A percentile compares a stretch with the other conserved stretches of the same genome.
Conservation (phyloP, 83 land plant genomes). For the Picea abies region DNA sequence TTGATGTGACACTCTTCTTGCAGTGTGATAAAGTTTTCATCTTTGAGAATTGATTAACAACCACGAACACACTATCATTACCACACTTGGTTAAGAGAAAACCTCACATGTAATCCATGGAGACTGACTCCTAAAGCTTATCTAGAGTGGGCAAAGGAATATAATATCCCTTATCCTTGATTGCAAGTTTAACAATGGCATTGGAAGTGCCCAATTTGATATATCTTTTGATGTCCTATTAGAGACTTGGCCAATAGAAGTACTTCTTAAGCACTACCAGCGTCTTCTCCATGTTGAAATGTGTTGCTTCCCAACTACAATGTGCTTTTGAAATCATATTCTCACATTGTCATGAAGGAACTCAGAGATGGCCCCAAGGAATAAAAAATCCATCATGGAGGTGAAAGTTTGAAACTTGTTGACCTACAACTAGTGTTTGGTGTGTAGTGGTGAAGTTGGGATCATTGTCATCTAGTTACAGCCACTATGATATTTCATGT, state of each 20-base stretch:
- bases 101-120: neutral
- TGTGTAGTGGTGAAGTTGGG: too few relatives aligned
- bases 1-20: neutral
- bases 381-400: neutral
- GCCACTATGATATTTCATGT: too few relatives aligned
- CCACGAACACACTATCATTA: neutral
- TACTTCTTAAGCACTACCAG: neutral
- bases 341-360: neutral
- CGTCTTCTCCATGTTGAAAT: neutral
- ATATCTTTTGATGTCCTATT: neutral
- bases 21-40: neutral
- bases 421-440: neutral
- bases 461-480: too few relatives aligned
- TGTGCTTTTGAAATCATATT: neutral
- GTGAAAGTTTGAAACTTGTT: neutral
- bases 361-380: neutral
- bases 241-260: neutral
- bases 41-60: neutral
- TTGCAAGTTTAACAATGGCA: neutral
- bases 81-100: neutral
- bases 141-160: neutral
- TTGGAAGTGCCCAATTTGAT: neutral
- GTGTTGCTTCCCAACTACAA: neutral
- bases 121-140: neutral
- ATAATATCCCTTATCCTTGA: neutral